These are phyloP conservation scores for Aspergillus fijiensis DNA, from an alignment of 2,329 filamentous ascomycete genomes.

Conservation along the genomic window DNA sequence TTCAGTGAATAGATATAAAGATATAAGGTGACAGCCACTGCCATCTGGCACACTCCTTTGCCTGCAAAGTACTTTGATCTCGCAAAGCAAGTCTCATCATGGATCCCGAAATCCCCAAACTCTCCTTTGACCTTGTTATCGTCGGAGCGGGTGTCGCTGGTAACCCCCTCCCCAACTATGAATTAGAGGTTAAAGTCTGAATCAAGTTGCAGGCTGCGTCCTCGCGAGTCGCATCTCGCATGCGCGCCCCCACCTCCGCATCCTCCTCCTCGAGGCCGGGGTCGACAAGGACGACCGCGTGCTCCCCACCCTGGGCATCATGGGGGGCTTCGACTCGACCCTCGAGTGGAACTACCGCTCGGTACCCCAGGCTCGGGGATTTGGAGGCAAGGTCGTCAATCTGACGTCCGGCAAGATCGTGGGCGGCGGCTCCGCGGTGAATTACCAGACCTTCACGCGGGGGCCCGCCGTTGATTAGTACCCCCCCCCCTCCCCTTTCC, in stretches of 20 bases:
- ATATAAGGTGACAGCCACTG: too few species aligned
- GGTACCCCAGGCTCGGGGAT: slow-evolving; percentile 1
- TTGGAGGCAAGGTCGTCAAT: neutral
- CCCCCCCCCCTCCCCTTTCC: neutral
- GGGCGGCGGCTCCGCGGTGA: neutral
- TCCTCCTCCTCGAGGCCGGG: neutral
- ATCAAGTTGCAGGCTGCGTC: neutral
- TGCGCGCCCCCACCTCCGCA: neutral
- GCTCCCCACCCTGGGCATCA: neutral
- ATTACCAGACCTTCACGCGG: slow-evolving; percentile 1
- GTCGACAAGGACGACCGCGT: slow-evolving; percentile 1
- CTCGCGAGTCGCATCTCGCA: slow-evolving; percentile 2
- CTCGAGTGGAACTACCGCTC: slow-evolving; percentile 1
- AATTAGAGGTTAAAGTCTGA: neutral
- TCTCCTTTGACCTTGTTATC: neutral
- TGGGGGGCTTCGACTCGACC: neutral
- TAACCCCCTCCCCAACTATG: neutral
- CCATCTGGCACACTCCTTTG: too few species aligned
- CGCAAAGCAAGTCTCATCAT: neutral
- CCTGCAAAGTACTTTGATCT: too few species aligned
- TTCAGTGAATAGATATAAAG: too few species aligned
- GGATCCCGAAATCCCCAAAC: neutral
- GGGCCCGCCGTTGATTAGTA: slow-evolving; percentile 3
- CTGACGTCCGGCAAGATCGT: neutral
- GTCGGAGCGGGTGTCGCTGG: slow-evolving; percentile 1